phyloP scores from a whole-genome alignment of 2,329 filamentous ascomycete genomes.

The Ophiocordyceps camponoti-floridani region DNA sequence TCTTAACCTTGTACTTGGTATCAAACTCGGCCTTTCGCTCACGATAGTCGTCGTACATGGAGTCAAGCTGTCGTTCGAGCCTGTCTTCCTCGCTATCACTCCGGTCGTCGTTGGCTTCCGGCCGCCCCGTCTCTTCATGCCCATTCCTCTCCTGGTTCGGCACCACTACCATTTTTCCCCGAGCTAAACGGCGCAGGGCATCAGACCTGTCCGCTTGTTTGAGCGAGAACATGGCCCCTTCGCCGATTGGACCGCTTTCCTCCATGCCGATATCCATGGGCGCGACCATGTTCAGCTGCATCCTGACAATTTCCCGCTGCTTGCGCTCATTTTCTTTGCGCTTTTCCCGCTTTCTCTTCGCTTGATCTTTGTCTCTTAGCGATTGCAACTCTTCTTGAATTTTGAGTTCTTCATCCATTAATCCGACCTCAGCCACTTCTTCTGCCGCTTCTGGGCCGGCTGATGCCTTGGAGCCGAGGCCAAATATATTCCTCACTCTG shows the following conservation, averaged over 20 bases:
- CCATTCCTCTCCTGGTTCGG: conserved; percentile 37
- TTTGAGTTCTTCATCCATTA: conserved; percentile 87
- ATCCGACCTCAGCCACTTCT: conserved; percentile 66
- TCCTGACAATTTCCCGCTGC: conserved; percentile 81
- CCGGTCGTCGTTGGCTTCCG: conserved; percentile 22
- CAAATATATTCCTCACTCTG: conserved; percentile 78
- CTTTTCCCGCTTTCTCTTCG: conserved; percentile 66
- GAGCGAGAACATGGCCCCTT: conserved; percentile 72
- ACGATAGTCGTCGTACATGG: conserved; percentile 72
- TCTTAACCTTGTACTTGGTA: conserved; percentile 81
- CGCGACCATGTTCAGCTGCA: conserved; percentile 94
- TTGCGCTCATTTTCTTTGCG: conserved; percentile 85
- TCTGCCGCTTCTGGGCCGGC: conserved; percentile 26
- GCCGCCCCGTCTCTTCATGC: conserved; percentile 23
- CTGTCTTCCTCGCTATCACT: conserved; percentile 64
- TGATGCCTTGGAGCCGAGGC: conserved; percentile 60
- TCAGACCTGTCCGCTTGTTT: conserved; percentile 65
- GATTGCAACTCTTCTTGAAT: conserved; percentile 77
- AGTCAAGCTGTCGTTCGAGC: conserved; percentile 71
- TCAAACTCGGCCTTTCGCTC: conserved; percentile 64
- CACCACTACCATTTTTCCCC: conserved; percentile 61
- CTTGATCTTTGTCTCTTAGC: conserved; percentile 60
- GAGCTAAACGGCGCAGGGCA: conserved; percentile 39
- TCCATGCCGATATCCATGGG: conserved; percentile 94
- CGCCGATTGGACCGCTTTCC: conserved; percentile 58